Evolutionary conservation across 2,329 filamentous ascomycete genomes (phyloP).

Genomic region (Cordyceps militaris): DNA sequence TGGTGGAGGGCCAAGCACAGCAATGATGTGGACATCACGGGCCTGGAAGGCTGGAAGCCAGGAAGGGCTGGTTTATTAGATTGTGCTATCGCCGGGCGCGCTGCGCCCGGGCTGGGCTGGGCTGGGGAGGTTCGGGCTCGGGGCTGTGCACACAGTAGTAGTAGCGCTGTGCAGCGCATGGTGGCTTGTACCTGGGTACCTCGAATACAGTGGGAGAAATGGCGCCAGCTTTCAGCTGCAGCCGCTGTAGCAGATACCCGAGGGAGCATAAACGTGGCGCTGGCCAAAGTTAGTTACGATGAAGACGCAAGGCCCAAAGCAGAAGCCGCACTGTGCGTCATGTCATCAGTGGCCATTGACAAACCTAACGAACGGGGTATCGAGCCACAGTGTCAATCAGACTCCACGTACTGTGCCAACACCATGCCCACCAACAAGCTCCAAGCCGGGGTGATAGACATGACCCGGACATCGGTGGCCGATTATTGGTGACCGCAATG

Average conservation of each 20-base stretch:
- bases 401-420: too few species aligned
- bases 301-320: too few species aligned
- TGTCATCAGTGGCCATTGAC: too few species aligned
- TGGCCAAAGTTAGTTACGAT: too few species aligned
- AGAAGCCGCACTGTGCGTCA: too few species aligned
- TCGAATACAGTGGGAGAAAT: background rate
- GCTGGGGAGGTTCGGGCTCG: background rate
- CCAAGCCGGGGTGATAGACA: too few species aligned
- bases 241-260: background rate
- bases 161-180: background rate
- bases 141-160: background rate
- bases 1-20: conserved; percentile 6
- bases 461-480: too few species aligned
- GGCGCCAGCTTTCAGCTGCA: background rate
- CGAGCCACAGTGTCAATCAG: too few species aligned
- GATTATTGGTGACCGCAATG: background rate
- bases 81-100: background rate
- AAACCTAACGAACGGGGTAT: too few species aligned
- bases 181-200: background rate
- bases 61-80: background rate
- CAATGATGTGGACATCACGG: conserved; percentile 4
- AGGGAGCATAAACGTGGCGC: background rate
- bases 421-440: too few species aligned
- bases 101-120: background rate
- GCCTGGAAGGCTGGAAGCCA: background rate